Evolutionary conservation across 176 grass and related monocot species (phyloP).

Genomic region (Eragrostis curvula): DNA sequence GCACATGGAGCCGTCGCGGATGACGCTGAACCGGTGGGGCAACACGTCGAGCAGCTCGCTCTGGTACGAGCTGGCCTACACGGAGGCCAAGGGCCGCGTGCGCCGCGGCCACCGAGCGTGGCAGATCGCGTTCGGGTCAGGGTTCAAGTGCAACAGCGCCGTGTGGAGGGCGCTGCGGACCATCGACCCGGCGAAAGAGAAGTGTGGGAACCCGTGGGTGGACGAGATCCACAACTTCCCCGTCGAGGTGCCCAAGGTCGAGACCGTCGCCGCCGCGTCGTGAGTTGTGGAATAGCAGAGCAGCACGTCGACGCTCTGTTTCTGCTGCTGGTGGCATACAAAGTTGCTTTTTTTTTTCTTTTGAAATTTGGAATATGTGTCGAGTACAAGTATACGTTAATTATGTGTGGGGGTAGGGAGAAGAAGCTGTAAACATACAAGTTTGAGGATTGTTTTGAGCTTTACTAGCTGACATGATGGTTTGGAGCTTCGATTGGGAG

Average conservation of each 20-base stretch:
- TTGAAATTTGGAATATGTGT: too few species aligned
- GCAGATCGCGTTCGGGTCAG: conserved; percentile 66
- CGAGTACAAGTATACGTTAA: too few species aligned
- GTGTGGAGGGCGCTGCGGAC: conserved; percentile 72
- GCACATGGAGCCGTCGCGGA: conserved; percentile 63
- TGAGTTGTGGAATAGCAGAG: background rate
- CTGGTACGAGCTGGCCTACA: conserved; percentile 66
- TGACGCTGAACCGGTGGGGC: conserved; percentile 68
- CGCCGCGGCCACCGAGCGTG: conserved; percentile 29
- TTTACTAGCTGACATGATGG: conserved; percentile 6
- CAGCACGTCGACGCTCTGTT: too few species aligned
- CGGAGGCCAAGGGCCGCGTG: conserved; percentile 62
- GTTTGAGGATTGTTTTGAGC: too few species aligned
- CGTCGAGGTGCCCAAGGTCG: conserved; percentile 77
- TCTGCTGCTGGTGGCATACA: too few species aligned
- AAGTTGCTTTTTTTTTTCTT: background rate
- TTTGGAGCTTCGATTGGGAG: conserved; percentile 6
- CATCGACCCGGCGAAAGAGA: conserved; percentile 56
- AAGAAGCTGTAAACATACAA: too few species aligned
- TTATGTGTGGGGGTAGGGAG: too few species aligned
- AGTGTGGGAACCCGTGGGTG: conserved; percentile 57
- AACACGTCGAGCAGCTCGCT: conserved; percentile 66
- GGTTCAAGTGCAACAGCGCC: conserved; percentile 90
- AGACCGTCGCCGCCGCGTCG: conserved; percentile 40
- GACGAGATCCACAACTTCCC: conserved; percentile 71